phyloP scores from a whole-genome alignment of 2,329 filamentous ascomycete species.

The Pseudocercospora cruenta region DNA sequence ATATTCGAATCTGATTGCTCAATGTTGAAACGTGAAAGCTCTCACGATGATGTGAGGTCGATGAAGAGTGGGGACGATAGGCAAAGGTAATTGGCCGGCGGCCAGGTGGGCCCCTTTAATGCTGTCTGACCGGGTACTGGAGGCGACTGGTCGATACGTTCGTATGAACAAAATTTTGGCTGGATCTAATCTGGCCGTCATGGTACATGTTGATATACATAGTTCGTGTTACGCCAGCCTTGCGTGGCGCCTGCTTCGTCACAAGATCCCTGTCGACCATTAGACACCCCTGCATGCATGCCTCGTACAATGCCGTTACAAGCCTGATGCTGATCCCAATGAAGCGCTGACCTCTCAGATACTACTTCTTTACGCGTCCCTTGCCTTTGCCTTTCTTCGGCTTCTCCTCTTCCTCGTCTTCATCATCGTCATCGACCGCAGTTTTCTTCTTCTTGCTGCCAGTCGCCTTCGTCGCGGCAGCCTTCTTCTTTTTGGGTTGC shows the following conservation, averaged over 20 bases:
- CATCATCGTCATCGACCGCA: slow-evolving; percentile 63
- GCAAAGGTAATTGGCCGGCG: background rate
- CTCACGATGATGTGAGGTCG: background rate
- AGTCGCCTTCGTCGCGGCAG: slow-evolving; percentile 52
- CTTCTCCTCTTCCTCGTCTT: slow-evolving; percentile 41
- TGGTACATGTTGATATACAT: background rate
- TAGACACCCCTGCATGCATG: background rate
- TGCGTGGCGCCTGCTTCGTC: background rate
- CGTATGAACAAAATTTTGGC: background rate
- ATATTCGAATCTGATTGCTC: background rate
- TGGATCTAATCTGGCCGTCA: background rate
- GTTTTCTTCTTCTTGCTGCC: slow-evolving; percentile 63
- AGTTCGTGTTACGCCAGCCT: background rate
- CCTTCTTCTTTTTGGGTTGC: slow-evolving; percentile 74
- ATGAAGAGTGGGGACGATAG: background rate
- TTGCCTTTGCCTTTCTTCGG: slow-evolving; percentile 50
- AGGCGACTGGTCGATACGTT: background rate
- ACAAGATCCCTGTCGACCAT: background rate
- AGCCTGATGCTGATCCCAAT: background rate
- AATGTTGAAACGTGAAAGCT: background rate
- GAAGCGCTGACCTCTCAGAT: slow-evolving; percentile 49
- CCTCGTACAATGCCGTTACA: background rate
- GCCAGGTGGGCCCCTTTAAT: background rate
- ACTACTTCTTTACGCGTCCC: slow-evolving; percentile 29
- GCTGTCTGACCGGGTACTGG: background rate